A percentile compares a stretch with the other conserved stretches of the same genome.
phyloP scores from a whole-genome alignment of 2,329 filamentous ascomycete genomes.

The Hypoxylon sp. region DNA sequence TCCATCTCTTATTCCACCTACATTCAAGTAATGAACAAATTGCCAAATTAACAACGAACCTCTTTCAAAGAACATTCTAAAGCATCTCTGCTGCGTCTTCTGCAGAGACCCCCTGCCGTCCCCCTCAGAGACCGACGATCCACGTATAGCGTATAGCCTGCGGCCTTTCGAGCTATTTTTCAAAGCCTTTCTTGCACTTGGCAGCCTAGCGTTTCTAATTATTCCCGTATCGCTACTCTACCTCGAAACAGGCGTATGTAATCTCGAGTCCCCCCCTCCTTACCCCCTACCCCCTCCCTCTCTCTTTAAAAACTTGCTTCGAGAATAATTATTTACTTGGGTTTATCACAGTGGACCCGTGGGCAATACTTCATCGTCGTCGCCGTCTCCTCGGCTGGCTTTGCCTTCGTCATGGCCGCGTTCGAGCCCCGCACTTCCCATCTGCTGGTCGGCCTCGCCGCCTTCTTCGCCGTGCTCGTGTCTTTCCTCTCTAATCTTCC shows the following conservation, averaged over 20 bases:
- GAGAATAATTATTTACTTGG: neutral
- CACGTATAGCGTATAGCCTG: conserved; percentile 33
- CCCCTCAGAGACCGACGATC: conserved; percentile 9
- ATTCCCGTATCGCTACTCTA: conserved; percentile 38
- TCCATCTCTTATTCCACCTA: neutral
- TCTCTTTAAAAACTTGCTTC: too few species aligned
- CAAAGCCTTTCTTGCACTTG: conserved; percentile 11
- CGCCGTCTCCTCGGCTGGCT: conserved; percentile 26
- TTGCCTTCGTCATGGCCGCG: conserved; percentile 24
- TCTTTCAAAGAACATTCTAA: conserved; percentile 23
- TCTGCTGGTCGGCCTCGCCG: conserved; percentile 36
- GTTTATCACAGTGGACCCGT: conserved; percentile 20
- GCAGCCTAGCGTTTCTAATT: conserved; percentile 26
- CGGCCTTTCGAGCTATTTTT: conserved; percentile 12
- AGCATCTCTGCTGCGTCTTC: conserved; percentile 25
- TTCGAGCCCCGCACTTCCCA: conserved; percentile 35
- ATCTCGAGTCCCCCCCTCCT: neutral
- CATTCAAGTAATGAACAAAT: neutral
- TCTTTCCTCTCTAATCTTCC: conserved; percentile 34
- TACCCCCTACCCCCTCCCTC: neutral
- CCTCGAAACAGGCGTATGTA: conserved; percentile 7
- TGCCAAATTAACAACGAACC: conserved; percentile 8
- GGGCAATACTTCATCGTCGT: conserved; percentile 29
- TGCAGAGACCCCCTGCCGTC: neutral
- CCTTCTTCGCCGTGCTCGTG: conserved; percentile 43